Conservation (phyloP, 352 stramenopile species). For the Pythium oligandrum region DNA sequence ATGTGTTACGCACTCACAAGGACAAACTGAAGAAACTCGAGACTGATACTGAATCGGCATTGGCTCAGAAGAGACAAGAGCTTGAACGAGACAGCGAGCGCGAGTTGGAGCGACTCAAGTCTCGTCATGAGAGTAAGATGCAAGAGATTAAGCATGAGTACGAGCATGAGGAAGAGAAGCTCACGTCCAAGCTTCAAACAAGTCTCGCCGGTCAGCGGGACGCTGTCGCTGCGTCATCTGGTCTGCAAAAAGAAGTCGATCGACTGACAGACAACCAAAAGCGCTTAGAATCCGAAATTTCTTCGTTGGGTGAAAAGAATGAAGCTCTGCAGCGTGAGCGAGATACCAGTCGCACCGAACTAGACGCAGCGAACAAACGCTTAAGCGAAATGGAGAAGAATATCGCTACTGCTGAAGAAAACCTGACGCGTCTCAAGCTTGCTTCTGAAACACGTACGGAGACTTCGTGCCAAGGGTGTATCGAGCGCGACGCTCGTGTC, state of each 20-base stretch:
- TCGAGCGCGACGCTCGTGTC: neutral
- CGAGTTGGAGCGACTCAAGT: conserved; percentile 34
- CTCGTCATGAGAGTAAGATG: conserved; percentile 36
- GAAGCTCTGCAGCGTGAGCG: conserved; percentile 1
- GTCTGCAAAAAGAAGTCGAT: conserved; percentile 1
- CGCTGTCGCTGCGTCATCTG: neutral
- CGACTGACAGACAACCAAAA: neutral
- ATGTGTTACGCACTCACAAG: conserved; percentile 41
- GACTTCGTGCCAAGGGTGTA: no score
- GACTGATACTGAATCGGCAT: conserved; percentile 32
- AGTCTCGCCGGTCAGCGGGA: neutral
- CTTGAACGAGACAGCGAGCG: conserved; percentile 44
- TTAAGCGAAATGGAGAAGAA: no score
- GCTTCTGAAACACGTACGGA: no score
- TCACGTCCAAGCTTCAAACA: conserved; percentile 10
- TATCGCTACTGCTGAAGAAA: no score
- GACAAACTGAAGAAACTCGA: conserved; percentile 66
- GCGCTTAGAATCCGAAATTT: neutral
- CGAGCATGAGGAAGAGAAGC: conserved; percentile 28
- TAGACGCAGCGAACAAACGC: no score
- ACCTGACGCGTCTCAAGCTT: no score
- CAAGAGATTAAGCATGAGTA: conserved; percentile 38
- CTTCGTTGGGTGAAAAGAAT: conserved; percentile 5
- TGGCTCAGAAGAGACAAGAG: conserved; percentile 52
- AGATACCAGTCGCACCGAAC: neutral